Evolutionary conservation across 352 stramenopile species (phyloP).

Genomic region (Phytophthora podocarpi): DNA sequence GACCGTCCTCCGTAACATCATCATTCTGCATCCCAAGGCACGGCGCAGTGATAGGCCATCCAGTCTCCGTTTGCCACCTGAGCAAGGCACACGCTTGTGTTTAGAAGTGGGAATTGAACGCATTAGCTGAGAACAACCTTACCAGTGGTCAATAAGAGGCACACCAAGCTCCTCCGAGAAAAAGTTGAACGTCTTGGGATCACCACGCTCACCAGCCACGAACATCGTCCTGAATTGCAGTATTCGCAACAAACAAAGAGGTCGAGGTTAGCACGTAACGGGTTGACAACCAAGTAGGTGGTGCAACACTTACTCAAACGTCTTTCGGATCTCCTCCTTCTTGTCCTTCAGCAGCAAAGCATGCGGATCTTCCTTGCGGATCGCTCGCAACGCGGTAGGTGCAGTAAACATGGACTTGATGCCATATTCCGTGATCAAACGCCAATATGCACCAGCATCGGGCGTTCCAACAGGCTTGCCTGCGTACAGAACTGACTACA

Average conservation of each 20-base stretch:
- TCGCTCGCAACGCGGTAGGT: constrained; percentile 89
- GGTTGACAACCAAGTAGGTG: background rate
- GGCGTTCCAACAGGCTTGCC: constrained; percentile 90
- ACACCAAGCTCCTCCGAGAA: constrained; percentile 66
- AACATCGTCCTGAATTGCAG: constrained; percentile 65
- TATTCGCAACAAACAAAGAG: background rate
- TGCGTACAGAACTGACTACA: constrained; percentile 88
- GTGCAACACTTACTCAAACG: constrained; percentile 51
- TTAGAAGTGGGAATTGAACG: background rate
- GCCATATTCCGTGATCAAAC: constrained; percentile 82
- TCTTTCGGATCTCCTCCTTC: constrained; percentile 52
- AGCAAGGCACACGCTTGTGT: background rate
- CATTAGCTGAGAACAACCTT: background rate
- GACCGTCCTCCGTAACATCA: constrained; percentile 42
- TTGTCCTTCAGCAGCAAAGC: constrained; percentile 52
- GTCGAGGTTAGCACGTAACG: background rate
- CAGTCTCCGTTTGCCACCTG: constrained; percentile 92
- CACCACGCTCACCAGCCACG: constrained; percentile 85
- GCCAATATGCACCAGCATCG: constrained; percentile 88
- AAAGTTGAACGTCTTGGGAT: constrained; percentile 89
- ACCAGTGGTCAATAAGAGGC: constrained; percentile 87
- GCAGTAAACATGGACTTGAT: constrained; percentile 92
- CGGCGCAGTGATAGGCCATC: constrained; percentile 77
- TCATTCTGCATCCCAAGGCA: constrained; percentile 74
- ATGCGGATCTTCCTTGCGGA: constrained; percentile 86